Evolutionary conservation across 1,284 basidiomycete genomes (phyloP), one percentile per base, ranked within the genome.

Genomic region (Lentinus polychrous): DNA sequence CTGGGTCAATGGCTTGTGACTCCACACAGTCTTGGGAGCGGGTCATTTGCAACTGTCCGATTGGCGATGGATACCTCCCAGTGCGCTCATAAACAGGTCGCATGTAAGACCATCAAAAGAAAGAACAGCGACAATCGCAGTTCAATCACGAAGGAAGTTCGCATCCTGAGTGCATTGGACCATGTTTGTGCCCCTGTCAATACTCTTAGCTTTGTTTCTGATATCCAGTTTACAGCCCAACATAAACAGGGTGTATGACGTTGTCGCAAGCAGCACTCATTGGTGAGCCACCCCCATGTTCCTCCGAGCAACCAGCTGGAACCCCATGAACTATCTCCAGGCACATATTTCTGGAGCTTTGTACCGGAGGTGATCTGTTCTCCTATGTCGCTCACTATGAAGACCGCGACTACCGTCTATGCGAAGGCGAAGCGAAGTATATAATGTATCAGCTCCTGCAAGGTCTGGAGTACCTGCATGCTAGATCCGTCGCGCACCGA

Each of bases 391-490:
- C 79, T n/a, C 79, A 76, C 51, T 75, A 79, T 49, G 69, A 73
- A 33, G 72, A 75, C 32, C 70, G 69, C 47, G 65, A 67, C 20
- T 65, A 65, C 53, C 74, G 71, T 46, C 68, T 93, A 18, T 77
- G 77, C 52, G 88, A 92, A 65, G 81, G 81, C 5, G 90, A 94
- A 65, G 78, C 82, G 12, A 90, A 90, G 66, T 94, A 86, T 61
- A 79, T 91, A 50, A 85, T 83, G 68, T 92, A 78, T 59, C 91
- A 94, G 62, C 65, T 93, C 15, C 66, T 92, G 20, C 73, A 78
- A 48, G 91, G 79, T 0, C 64, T 94, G 36, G 71, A 74, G 45
- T 90, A 92, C 61, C 67, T 94, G 24, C 91, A 94, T 59, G 71
- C 79, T 38, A 76, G 74, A 57, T 71, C 74, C 57, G 83, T 94